Conservation (phyloP, 305 asterid species). For the Solanum hybrid region DNA sequence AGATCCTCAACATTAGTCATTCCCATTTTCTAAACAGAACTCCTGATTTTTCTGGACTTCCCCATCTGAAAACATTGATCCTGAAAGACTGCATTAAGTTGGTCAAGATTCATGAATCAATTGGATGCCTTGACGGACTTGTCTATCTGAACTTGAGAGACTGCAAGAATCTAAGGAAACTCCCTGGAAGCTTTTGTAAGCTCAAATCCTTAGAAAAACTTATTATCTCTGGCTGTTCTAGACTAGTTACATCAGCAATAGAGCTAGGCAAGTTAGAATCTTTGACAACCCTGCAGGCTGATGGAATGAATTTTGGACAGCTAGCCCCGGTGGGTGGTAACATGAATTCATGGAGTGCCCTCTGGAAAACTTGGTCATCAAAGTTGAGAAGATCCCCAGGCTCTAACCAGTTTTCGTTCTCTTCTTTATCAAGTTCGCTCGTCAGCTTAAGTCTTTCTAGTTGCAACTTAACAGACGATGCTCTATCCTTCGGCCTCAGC, state of each 20-base stretch:
- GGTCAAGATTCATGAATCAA: constrained; percentile 13
- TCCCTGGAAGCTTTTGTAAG: constrained; percentile 2
- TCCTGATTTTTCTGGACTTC: constrained; percentile 15
- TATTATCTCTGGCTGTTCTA: constrained; percentile 10
- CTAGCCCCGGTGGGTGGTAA: neutral
- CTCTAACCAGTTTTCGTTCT: neutral
- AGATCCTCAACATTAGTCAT: constrained; percentile 12
- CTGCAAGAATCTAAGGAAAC: constrained; percentile 11
- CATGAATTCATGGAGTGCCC: neutral
- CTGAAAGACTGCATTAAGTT: constrained; percentile 10
- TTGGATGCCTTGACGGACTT: constrained; percentile 8
- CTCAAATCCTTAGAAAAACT: constrained; percentile 9
- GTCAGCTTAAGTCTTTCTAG: constrained; percentile 8
- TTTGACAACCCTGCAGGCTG: constrained; percentile 8
- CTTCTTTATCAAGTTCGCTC: constrained; percentile 12
- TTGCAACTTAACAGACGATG: constrained; percentile 12
- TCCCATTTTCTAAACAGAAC: constrained; percentile 1
- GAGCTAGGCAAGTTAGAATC: constrained; percentile 9
- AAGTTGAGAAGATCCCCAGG: neutral
- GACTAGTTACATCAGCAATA: neutral
- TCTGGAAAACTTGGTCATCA: neutral
- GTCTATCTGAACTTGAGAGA: constrained; percentile 3
- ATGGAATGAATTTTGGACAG: neutral
- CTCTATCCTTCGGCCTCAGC: neutral
- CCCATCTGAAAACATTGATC: constrained; percentile 6